Conservation (phyloP, 1,284 basidiomycete species). For the Trametes versicolor region DNA sequence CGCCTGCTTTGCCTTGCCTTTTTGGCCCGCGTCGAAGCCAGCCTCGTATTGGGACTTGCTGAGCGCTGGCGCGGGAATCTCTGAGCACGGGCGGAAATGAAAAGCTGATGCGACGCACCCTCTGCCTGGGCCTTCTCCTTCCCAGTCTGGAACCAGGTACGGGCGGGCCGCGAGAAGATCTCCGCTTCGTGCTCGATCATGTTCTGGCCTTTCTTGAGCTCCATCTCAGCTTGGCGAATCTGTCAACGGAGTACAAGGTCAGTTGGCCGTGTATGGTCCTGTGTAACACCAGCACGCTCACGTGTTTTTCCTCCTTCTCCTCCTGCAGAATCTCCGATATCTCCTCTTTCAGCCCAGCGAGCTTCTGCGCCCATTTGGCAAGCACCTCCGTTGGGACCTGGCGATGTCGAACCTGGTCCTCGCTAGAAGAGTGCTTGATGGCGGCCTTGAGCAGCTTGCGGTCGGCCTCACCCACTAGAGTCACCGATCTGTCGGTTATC, state of each 20-base stretch:
- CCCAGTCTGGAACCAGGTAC: conserved; percentile 97
- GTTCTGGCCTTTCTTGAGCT: conserved; percentile 95
- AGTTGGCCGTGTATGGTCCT: conserved; percentile 11
- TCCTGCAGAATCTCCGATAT: conserved; percentile 87
- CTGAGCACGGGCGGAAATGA: conserved; percentile 20
- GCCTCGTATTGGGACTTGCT: conserved; percentile 80
- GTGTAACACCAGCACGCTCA: conserved; percentile 45
- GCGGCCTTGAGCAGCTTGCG: conserved; percentile 97
- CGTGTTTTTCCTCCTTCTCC: conserved; percentile 96
- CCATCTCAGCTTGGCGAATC: conserved; percentile 95
- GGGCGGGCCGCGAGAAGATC: conserved; percentile 92
- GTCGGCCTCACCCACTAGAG: conserved; percentile 95
- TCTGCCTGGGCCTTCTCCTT: conserved; percentile 87
- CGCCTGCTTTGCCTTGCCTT: conserved; percentile 37
- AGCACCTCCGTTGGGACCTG: conserved; percentile 88
- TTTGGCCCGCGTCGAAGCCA: conserved; percentile 49
- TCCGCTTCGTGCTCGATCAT: conserved; percentile 96
- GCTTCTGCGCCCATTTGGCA: conserved; percentile 73
- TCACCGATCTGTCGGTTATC: conserved; percentile 76
- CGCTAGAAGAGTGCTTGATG: conserved; percentile 85
- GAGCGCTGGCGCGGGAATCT: conserved; percentile 55
- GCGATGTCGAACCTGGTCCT: conserved; percentile 91
- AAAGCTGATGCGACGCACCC: conserved; percentile 58
- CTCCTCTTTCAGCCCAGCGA: conserved; percentile 83
- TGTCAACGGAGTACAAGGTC: conserved; percentile 44